A percentile compares a stretch with the other conserved stretches of the same genome.
Evolutionary conservation across 2,329 filamentous ascomycete species (phyloP).

Genomic region (Ophiostoma tasmaniense): DNA sequence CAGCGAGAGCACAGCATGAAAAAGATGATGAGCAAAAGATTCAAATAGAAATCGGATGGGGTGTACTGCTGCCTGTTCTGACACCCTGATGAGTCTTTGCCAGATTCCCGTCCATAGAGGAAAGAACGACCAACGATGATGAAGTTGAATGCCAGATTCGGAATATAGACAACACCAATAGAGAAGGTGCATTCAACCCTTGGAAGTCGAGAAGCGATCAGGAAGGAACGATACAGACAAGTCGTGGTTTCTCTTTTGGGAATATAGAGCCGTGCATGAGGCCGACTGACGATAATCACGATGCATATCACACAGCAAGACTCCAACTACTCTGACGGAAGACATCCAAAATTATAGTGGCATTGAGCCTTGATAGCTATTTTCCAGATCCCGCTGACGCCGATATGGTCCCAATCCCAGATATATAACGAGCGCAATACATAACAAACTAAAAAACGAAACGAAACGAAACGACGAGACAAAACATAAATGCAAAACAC

Average conservation of each 20-base stretch:
- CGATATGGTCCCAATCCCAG: constrained; percentile 11
- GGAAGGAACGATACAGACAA: neutral
- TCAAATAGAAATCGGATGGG: no score
- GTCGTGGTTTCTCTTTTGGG: neutral
- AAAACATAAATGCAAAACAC: neutral
- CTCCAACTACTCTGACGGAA: neutral
- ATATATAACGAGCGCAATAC: constrained; percentile 3
- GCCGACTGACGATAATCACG: neutral
- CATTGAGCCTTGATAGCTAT: constrained; percentile 7
- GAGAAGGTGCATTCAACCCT: neutral
- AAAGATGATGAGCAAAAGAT: neutral
- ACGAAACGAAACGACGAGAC: neutral
- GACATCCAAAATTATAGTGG: neutral
- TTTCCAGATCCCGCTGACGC: constrained; percentile 14
- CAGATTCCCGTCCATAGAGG: neutral
- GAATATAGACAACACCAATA: neutral
- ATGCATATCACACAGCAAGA: neutral
- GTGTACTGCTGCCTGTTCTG: neutral
- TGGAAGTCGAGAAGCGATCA: no score
- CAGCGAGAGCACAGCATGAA: neutral
- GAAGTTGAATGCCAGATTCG: no score
- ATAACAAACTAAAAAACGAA: neutral
- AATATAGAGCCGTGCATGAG: neutral
- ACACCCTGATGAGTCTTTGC: neutral
- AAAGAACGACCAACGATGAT: neutral